Conservation (phyloP, 495 filamentous ascomycete genomes). For the Hypoxylon lienhwacheense region DNA sequence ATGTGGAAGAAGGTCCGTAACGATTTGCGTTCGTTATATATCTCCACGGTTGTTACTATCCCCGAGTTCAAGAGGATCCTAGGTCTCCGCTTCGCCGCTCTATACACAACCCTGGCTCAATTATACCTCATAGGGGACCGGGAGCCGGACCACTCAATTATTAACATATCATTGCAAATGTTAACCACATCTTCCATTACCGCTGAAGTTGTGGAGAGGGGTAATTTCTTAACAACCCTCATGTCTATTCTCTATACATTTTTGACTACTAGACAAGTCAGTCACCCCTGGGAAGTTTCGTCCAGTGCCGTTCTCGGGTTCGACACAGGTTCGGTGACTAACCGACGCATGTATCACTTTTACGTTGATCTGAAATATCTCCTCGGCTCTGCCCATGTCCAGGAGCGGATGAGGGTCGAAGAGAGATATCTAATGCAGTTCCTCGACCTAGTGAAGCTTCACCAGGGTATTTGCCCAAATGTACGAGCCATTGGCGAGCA, state of each 20-base stretch:
- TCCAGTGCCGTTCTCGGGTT: conserved; percentile 84
- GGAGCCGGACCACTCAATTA: conserved; percentile 97
- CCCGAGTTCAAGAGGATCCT: conserved; percentile 96
- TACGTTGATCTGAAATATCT: conserved; percentile 91
- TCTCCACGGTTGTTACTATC: conserved; percentile 91
- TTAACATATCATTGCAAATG: conserved; percentile 95
- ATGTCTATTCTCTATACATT: conserved; percentile 98
- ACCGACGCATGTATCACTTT: conserved; percentile 94
- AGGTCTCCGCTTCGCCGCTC: conserved; percentile 83
- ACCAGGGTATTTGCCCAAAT: conserved; percentile 96
- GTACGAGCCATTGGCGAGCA: conserved; percentile 89
- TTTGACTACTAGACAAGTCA: conserved; percentile 91
- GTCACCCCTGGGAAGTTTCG: conserved; percentile 84
- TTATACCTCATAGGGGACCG: conserved; percentile 94
- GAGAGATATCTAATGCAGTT: conserved; percentile 90
- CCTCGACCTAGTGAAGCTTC: conserved; percentile 89
- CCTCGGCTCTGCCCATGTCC: conserved; percentile 81
- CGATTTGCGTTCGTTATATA: conserved; percentile 89
- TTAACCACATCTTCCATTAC: conserved; percentile 95
- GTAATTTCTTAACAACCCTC: conserved; percentile 94
- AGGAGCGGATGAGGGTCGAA: conserved; percentile 77
- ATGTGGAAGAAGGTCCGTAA: conserved; percentile 96
- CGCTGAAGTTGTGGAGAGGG: conserved; percentile 86
- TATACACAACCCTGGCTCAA: conserved; percentile 92
- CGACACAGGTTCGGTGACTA: conserved; percentile 89